Percentiles rank a stretch among this genome's conserved stretches.
These are phyloP conservation scores for Blepharisma undulans DNA, from an alignment of 169 alveolate species.

Conservation along the genomic window DNA sequence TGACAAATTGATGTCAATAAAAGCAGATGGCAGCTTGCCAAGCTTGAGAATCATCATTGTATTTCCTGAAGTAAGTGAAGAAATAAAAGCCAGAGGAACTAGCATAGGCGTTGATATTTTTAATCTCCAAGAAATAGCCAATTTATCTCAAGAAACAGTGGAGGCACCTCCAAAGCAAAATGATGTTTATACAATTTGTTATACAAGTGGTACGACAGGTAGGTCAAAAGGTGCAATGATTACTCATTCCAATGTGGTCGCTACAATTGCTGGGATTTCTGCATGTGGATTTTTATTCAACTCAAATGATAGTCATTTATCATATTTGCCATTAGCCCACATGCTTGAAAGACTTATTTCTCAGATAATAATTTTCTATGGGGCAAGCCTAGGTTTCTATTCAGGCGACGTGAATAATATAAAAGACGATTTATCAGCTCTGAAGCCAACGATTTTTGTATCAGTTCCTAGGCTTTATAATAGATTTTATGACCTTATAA, in stretches of 20 bases:
- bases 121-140: constrained; percentile 19
- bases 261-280: constrained; percentile 63
- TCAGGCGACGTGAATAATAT: constrained; percentile 83
- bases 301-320: constrained; percentile 72
- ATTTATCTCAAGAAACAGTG: constrained; percentile 24
- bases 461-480: constrained; percentile 87
- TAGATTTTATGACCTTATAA: constrained; percentile 69
- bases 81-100: constrained; percentile 18
- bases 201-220: constrained; percentile 99
- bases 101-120: constrained; percentile 41
- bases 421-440: constrained; percentile 76
- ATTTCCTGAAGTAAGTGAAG: constrained; percentile 42
- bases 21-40: constrained; percentile 41
- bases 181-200: constrained; percentile 89
- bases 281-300: constrained; percentile 44
- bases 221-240: constrained; percentile 96
- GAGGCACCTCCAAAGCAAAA: constrained; percentile 72
- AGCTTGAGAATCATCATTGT: constrained; percentile 35
- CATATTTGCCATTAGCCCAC: constrained; percentile 90
- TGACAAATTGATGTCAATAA: constrained; percentile 31
- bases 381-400: constrained; percentile 75
- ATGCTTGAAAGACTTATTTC: constrained; percentile 81
- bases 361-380: constrained; percentile 53
- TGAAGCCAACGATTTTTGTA: constrained; percentile 86
- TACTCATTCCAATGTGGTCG: constrained; percentile 85